Conservation (phyloP, 129 eudicot genomes). For the Tagetes erecta region DNA sequence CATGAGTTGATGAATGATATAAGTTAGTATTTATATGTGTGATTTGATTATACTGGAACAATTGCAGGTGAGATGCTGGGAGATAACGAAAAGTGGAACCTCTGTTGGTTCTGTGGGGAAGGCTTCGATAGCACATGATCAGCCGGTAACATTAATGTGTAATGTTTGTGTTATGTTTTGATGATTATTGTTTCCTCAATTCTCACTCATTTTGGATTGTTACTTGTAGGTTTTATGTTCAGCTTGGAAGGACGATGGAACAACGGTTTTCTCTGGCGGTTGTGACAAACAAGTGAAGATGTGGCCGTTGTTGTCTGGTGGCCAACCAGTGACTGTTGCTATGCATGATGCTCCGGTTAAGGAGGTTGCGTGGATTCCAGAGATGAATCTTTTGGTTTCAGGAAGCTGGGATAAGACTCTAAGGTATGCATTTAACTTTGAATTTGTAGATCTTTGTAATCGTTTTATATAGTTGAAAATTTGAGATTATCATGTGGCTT, state of each 20-base stretch:
- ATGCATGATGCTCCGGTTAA: constrained; percentile 97
- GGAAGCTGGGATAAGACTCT: constrained; percentile 99
- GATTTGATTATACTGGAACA: constrained; percentile 10
- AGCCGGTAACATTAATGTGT: constrained; percentile 54
- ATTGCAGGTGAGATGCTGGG: constrained; percentile 93
- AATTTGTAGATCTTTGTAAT: constrained; percentile 5
- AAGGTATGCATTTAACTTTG: constrained; percentile 40
- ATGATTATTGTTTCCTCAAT: neutral
- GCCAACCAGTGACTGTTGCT: constrained; percentile 88
- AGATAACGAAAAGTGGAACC: constrained; percentile 65
- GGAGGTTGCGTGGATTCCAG: constrained; percentile 97
- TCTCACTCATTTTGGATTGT: neutral
- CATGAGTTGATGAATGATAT: neutral
- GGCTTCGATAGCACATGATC: constrained; percentile 82
- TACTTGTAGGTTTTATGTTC: constrained; percentile 78
- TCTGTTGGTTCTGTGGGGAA: constrained; percentile 57
- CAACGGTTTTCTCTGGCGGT: constrained; percentile 95
- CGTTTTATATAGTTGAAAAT: neutral
- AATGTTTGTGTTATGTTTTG: neutral
- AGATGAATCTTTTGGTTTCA: constrained; percentile 77
- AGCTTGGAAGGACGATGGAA: constrained; percentile 98
- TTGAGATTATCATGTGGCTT: neutral
- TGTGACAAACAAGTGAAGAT: constrained; percentile 97
- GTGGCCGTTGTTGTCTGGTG: constrained; percentile 89
- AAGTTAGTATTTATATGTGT: neutral